phyloP scores from a whole-genome alignment of 345 rosid species.

The Eucalyptus sp. region DNA sequence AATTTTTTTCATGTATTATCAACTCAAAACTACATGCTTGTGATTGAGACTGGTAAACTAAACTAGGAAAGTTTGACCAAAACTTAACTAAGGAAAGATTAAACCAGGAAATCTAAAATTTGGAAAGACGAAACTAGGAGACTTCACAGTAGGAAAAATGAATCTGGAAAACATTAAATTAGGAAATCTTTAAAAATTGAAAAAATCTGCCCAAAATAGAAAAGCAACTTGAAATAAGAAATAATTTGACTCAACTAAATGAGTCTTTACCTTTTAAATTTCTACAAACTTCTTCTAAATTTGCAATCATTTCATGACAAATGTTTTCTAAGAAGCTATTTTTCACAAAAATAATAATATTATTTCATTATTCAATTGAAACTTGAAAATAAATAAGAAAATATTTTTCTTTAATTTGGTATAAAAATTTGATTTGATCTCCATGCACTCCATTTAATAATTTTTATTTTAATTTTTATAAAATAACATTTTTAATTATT shows the following conservation, averaged over 20 bases:
- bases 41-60: fast-evolving
- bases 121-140: neutral
- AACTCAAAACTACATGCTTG: neutral
- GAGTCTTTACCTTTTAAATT: neutral
- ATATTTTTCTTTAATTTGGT: fast-evolving
- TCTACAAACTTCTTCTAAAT: neutral
- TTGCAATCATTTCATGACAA: no score
- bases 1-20: neutral
- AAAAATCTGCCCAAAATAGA: neutral
- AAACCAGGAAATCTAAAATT: neutral
- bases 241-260: neutral
- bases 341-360: no score
- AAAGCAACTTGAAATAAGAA: neutral
- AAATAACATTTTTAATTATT: no score
- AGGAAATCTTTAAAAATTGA: neutral
- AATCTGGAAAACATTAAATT: neutral
- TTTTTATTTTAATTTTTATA: no score
- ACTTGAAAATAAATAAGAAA: no score
- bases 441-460: no score
- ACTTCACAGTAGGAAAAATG: neutral
- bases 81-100: neutral
- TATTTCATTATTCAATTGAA: no score
- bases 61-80: neutral
- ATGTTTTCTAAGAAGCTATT: no score
- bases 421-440: no score